A percentile compares a stretch with the other conserved stretches of the same genome.
Conservation (phyloP, 2,329 filamentous ascomycete genomes). For the Colletotrichum sp. region DNA sequence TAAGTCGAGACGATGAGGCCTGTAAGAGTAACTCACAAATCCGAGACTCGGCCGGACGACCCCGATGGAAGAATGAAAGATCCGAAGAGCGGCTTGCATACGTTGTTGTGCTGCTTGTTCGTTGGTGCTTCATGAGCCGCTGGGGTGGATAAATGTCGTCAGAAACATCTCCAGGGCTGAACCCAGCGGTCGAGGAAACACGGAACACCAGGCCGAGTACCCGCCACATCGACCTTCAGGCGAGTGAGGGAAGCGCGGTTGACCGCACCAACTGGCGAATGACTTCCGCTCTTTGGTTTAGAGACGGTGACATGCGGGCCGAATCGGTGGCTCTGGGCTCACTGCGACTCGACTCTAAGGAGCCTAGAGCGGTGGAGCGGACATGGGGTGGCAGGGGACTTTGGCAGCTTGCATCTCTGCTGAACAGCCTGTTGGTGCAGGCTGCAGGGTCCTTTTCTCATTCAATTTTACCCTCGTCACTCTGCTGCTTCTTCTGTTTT, state of each 20-base stretch:
- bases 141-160: neutral
- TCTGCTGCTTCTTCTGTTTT: neutral
- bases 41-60: neutral
- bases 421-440: neutral
- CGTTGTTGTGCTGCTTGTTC: neutral
- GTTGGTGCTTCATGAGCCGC: neutral
- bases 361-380: constrained; percentile 2
- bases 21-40: neutral
- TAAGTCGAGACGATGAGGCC: neutral
- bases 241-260: neutral
- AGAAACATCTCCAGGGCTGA: neutral
- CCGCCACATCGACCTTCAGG: neutral
- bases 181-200: neutral
- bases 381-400: neutral
- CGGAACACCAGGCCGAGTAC: neutral
- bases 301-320: constrained; percentile 3
- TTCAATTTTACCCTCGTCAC: neutral
- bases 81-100: neutral
- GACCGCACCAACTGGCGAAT: neutral
- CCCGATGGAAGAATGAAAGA: neutral
- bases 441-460: neutral
- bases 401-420: neutral
- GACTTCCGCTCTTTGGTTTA: neutral
- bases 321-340: constrained; percentile 13
- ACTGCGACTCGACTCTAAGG: neutral